A percentile compares a stretch with the other conserved stretches of the same genome.
Conservation (phyloP, 2,329 filamentous ascomycete genomes). For the Xylariaceae sp. region DNA sequence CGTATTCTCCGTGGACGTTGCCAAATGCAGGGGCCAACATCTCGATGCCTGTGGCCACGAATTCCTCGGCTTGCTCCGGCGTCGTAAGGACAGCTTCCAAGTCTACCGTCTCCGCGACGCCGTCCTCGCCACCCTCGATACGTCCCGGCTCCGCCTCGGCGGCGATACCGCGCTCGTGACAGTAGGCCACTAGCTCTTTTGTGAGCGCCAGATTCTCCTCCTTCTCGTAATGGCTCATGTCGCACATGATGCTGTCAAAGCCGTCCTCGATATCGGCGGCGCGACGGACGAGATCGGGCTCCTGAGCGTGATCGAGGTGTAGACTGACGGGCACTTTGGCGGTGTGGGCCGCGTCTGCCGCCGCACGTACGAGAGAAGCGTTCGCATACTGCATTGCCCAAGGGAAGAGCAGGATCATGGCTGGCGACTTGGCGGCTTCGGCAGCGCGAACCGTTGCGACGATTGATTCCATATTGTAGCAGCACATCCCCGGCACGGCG, state of each 20-base stretch:
- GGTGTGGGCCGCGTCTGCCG: constrained; percentile 57
- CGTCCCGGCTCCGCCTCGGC: constrained; percentile 73
- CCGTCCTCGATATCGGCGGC: constrained; percentile 60
- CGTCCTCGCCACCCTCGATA: constrained; percentile 70
- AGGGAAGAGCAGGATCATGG: constrained; percentile 74
- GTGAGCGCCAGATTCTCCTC: constrained; percentile 70
- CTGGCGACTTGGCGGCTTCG: constrained; percentile 66
- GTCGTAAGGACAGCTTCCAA: constrained; percentile 57
- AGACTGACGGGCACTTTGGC: constrained; percentile 63
- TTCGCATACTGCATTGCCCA: constrained; percentile 72
- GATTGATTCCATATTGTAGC: constrained; percentile 71
- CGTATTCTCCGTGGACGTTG: constrained; percentile 71
- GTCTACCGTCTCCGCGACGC: constrained; percentile 58
- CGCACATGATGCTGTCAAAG: constrained; percentile 76
- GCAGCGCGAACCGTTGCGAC: constrained; percentile 70
- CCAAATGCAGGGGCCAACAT: constrained; percentile 71
- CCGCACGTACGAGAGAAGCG: constrained; percentile 56
- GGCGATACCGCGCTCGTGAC: constrained; percentile 66
- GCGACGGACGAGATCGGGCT: constrained; percentile 61
- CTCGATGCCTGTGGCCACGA: constrained; percentile 67
- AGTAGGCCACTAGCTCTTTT: constrained; percentile 63
- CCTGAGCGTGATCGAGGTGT: constrained; percentile 70
- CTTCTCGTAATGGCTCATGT: constrained; percentile 74
- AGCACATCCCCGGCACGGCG: constrained; percentile 63
- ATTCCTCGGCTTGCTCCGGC: constrained; percentile 65